Percentiles rank a stretch among this genome's conserved stretches.
Evolutionary conservation across 1,284 basidiomycete species (phyloP).

Genomic region (Porodaedalea pini): DNA sequence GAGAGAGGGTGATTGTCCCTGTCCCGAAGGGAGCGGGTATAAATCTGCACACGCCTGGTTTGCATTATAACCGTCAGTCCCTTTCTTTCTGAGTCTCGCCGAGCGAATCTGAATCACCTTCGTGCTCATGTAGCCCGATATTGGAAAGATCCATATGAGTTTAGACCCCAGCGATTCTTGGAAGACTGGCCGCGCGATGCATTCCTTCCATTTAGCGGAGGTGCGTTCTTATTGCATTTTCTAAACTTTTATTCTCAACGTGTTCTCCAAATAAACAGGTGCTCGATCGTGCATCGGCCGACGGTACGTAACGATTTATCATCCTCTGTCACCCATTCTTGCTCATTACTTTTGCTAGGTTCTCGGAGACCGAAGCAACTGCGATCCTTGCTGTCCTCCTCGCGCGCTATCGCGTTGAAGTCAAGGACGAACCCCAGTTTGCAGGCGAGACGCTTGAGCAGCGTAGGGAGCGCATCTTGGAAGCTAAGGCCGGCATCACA

Average conservation of each 20-base stretch:
- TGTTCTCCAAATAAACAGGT: neutral
- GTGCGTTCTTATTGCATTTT: constrained; percentile 28
- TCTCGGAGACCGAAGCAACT: constrained; percentile 18
- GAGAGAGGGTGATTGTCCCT: constrained; percentile 37
- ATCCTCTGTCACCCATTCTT: neutral
- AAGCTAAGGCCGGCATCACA: constrained; percentile 23
- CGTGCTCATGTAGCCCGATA: constrained; percentile 38
- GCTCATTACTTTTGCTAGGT: neutral
- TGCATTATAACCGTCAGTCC: constrained; percentile 43
- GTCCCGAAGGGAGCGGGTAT: constrained; percentile 44
- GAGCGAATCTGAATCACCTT: neutral
- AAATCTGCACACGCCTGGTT: constrained; percentile 38
- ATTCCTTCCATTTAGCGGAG: constrained; percentile 51
- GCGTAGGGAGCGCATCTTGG: constrained; percentile 29
- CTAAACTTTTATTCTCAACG: neutral
- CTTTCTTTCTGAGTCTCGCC: neutral
- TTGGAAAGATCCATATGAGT: constrained; percentile 49
- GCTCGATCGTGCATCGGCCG: constrained; percentile 20
- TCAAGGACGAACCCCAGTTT: constrained; percentile 33
- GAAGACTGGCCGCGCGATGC: constrained; percentile 48
- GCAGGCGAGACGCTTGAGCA: constrained; percentile 31
- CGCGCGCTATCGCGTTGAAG: constrained; percentile 17
- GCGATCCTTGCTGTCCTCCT: constrained; percentile 17
- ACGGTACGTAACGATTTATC: constrained; percentile 2
- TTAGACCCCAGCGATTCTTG: constrained; percentile 50